Percentiles rank a stretch among this genome's conserved stretches.
Evolutionary conservation across 129 eudicot genomes (phyloP).

Genomic region (Helianthus annuus): DNA sequence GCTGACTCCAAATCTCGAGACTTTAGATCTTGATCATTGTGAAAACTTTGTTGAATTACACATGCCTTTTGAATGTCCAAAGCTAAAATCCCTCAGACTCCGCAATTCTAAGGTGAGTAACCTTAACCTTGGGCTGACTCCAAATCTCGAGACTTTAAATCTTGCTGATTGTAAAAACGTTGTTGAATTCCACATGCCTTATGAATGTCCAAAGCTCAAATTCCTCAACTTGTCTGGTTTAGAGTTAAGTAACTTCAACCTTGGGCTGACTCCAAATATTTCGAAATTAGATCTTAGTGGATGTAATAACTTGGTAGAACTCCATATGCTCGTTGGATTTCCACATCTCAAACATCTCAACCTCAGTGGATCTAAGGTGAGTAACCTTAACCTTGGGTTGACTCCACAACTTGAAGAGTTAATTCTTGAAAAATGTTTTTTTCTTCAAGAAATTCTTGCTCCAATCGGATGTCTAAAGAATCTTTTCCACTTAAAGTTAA

Average conservation of each 20-base stretch:
- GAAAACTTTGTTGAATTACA: not conserved
- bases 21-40: too few relatives aligned
- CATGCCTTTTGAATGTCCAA: not conserved
- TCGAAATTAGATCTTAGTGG: not conserved
- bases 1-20: too few relatives aligned
- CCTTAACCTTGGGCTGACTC: not conserved
- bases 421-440: not conserved
- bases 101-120: too few relatives aligned
- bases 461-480: not conserved
- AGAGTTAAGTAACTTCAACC: not conserved
- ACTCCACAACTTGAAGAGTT: not conserved
- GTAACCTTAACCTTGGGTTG: too few relatives aligned
- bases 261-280: not conserved
- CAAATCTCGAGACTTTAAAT: not conserved
- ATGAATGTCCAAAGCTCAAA: not conserved
- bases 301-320: not conserved
- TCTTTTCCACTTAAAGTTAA: too few relatives aligned
- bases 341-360: too few relatives aligned
- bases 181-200: not conserved
- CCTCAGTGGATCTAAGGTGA: too few relatives aligned
- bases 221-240: not conserved
- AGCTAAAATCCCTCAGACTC: not conserved
- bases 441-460: not conserved
- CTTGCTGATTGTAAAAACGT: not conserved
- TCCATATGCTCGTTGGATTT: too few relatives aligned